Base-by-base conservation (phyloP, 108 stramenopile species). In the Pseudonitzschia pungens region DNA sequence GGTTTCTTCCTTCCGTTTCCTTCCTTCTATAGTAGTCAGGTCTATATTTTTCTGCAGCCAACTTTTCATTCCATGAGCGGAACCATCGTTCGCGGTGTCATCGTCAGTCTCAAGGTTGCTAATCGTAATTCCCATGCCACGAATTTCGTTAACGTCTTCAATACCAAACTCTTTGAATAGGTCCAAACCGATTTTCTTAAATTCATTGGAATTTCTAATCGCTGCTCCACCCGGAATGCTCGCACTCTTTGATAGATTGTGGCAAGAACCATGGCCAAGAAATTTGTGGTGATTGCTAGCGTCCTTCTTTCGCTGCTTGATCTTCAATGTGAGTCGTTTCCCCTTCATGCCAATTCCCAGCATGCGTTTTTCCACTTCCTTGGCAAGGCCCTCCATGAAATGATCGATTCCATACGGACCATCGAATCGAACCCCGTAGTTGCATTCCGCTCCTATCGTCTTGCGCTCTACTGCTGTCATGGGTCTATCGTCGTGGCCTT, bases 381-480 rank as follows among this genome's bases (percentile, higher is more conserved):
- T 83, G 0, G 92, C 76, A 51, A 97, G 76, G 48, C 92, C 88
- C 32, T 73, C 43, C 69, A 97, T 84, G 77, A 96, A 92, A 32
- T 87, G 70, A 48, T 96, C 89, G 21, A 87, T 80, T 18, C 96
- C 93, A 51, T 83, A 88, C 18, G 84, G 89, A 3, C 91, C 90
- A 72, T 92, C 77, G 71, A 97, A 97, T 29, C 97, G 76, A 20
- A 97, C 92, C 8, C 97, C 97, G 70, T 94, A 97, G 77, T 96
- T 97, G 71, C 92, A 94, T 76, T 97, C 97, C n/a, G 96, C 96
- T 15, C 97, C 96, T 36, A 96, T 93, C 41, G 89, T 91, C 78
- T 96, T 96, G 52, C 96, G 84, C 53, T 78, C 74, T 15, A 81
- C 81, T 9, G 92, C 83, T 58, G 81, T 75, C 18, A 96, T 92